Base-by-base conservation (phyloP, 139 green algal genomes). In the Chlorella sorokiniana region DNA sequence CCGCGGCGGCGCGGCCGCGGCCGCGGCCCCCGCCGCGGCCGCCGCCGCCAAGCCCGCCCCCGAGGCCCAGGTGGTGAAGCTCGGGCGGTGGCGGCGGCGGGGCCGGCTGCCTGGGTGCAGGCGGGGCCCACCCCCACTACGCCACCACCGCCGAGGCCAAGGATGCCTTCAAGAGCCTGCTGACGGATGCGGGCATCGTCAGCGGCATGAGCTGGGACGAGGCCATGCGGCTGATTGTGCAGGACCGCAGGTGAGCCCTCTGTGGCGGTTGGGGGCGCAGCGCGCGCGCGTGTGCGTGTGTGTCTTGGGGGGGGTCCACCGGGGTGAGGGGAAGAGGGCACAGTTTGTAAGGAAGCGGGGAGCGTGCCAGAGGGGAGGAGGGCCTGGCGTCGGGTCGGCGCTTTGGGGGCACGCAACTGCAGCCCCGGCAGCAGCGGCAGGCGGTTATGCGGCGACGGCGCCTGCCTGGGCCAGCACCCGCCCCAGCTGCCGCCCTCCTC, bases 81-180 rank as follows among this genome's bases (percentile, higher is more conserved):
- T 81, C 31, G 5, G 23, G 31, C 31, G 73, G 29, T 16, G 75
- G 37, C 11, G 73, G 37, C 25, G 52, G 51, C 23, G 73, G 37
- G 10, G 73, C 37, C 25, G 73, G 7, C 37, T 8, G 40, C 23
- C 73, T 79, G 73, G 73, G 16, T 79, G 52, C 78, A 87, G 68
- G 75, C 76, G 37, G 83, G 83, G 18, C 77, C 83, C 5, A 84
- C 83, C 83, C 52, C 4, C 48, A 76, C 37, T 85, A 81, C 31
- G 76, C 86, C 38, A 86, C 76, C 4, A 78, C 83, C 23, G 69
- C 54, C 6, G 70, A 98, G 84, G 95, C 93, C 31, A 98, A 96
- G 86, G 89, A 92, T 37, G 94, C 92, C 18, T 98, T 98, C 88
- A 97, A 97, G 90, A 88, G 95, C 90, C 90, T 98, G 78, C 91